Evolutionary conservation across 495 filamentous ascomycete genomes (phyloP).

Genomic region (Neurospora africana): DNA sequence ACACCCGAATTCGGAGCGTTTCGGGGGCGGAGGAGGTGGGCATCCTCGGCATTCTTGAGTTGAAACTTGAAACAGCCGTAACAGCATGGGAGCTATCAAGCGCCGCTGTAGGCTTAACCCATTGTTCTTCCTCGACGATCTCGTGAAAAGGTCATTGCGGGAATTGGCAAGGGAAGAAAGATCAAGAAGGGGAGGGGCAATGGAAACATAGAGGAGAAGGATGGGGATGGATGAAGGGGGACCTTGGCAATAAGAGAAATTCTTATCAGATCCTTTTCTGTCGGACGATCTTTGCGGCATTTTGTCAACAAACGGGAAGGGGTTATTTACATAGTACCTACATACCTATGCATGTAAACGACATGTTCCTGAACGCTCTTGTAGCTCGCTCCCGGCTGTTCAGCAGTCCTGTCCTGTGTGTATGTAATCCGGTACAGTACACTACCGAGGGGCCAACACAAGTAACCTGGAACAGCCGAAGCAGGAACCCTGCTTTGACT

Average conservation of each 20-base stretch:
- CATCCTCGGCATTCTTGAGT: not conserved
- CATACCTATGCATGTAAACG: not conserved
- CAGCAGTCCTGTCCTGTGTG: not conserved
- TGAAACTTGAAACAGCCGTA: not conserved
- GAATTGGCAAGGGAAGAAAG: not conserved
- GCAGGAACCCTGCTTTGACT: not conserved
- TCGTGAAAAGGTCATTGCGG: not conserved
- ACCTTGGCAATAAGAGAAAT: slow-evolving; percentile 17
- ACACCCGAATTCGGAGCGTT: slow-evolving; percentile 20
- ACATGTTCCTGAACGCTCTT: not conserved
- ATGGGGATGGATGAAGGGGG: not conserved
- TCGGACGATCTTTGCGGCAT: slow-evolving; percentile 15
- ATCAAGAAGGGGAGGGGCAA: not conserved
- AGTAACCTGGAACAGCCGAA: not conserved
- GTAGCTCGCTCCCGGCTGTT: not conserved
- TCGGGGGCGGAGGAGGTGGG: not conserved
- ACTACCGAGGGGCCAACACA: not conserved
- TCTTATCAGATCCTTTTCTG: slow-evolving; percentile 32
- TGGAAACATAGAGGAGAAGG: not conserved
- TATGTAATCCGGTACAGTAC: not conserved
- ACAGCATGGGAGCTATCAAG: not conserved
- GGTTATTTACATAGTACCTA: not conserved
- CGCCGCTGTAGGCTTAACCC: not conserved
- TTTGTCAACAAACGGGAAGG: slow-evolving; percentile 7
- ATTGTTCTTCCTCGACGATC: not conserved